Percentiles rank a stretch among this genome's conserved stretches.
Evolutionary conservation across 306 rosid species (phyloP).

Genomic region (Trifolium subterraneum): DNA sequence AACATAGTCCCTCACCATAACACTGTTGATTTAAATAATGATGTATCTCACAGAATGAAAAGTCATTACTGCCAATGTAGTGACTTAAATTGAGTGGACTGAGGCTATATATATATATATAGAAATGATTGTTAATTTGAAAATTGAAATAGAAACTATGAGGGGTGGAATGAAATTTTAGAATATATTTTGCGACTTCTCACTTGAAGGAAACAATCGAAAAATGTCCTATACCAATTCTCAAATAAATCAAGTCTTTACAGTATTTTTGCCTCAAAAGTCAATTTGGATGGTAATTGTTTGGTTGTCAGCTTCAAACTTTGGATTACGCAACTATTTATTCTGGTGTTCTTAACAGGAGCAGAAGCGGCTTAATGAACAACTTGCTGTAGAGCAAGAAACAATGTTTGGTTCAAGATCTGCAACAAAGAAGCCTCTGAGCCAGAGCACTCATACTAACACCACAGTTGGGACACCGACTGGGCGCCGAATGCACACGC

Average conservation of each 20-base stretch:
- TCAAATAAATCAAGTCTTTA: not conserved
- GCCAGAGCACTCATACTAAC: slow-evolving; percentile 66
- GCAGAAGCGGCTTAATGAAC: slow-evolving; percentile 78
- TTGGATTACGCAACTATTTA: not conserved
- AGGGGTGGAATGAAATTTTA: not conserved
- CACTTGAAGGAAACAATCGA: not conserved
- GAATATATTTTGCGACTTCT: not conserved
- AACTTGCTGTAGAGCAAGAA: slow-evolving; percentile 71
- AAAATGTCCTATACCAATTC: not conserved
- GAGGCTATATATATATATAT: slow-evolving; percentile 1
- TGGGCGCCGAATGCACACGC: slow-evolving; percentile 60
- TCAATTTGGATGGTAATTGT: slow-evolving; percentile 9
- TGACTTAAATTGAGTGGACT: not conserved
- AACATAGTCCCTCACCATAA: not conserved
- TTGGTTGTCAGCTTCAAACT: slow-evolving; percentile 12
- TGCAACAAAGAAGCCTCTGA: slow-evolving; percentile 72
- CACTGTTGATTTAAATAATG: not conserved
- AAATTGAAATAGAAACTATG: not conserved
- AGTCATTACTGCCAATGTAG: not conserved
- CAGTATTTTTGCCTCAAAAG: not conserved
- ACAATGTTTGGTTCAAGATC: slow-evolving; percentile 78
- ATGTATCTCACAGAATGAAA: not conserved
- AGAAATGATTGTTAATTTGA: not conserved
- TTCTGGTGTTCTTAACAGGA: slow-evolving; percentile 54
- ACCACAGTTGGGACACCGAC: slow-evolving; percentile 66